These are phyloP conservation scores for Lagerstroemia speciosa DNA, from an alignment of 345 rosid species.

Conservation along the genomic window DNA sequence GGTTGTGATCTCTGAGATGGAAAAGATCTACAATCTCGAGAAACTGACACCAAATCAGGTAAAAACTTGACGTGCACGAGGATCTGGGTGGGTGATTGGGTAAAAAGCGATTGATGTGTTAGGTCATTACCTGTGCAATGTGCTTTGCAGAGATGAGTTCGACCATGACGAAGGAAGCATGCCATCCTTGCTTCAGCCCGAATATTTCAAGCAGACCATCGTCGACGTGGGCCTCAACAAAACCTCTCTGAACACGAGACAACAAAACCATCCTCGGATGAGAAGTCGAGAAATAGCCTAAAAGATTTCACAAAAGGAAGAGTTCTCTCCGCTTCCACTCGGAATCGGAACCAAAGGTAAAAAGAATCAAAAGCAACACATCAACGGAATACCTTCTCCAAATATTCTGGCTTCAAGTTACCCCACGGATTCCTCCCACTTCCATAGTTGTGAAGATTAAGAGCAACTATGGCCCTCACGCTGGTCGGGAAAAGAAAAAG, in stretches of 20 bases:
- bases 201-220: conserved; percentile 94
- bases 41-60: too few species aligned
- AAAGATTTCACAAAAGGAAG: background rate
- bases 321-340: background rate
- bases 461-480: conserved; percentile 83
- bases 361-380: conserved; percentile 1
- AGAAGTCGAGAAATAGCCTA: background rate
- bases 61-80: too few species aligned
- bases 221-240: conserved; percentile 87
- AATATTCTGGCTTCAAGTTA: conserved; percentile 59
- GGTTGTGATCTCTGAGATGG: too few species aligned
- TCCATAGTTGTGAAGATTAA: conserved; percentile 86
- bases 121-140: conserved; percentile 69
- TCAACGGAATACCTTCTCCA: conserved; percentile 56
- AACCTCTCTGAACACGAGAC: conserved; percentile 51
- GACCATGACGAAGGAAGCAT: conserved; percentile 97
- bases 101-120: too few species aligned
- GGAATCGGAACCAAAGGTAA: background rate
- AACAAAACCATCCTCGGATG: background rate
- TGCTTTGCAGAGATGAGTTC: conserved; percentile 98
- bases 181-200: conserved; percentile 98
- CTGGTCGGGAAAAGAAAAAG: conserved; percentile 25
- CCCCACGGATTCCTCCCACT: conserved; percentile 99
- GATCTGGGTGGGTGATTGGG: too few species aligned
- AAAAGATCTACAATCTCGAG: too few species aligned